Evolutionary conservation across 306 rosid species (phyloP).

Genomic region (Cyclanthera cordifolia): DNA sequence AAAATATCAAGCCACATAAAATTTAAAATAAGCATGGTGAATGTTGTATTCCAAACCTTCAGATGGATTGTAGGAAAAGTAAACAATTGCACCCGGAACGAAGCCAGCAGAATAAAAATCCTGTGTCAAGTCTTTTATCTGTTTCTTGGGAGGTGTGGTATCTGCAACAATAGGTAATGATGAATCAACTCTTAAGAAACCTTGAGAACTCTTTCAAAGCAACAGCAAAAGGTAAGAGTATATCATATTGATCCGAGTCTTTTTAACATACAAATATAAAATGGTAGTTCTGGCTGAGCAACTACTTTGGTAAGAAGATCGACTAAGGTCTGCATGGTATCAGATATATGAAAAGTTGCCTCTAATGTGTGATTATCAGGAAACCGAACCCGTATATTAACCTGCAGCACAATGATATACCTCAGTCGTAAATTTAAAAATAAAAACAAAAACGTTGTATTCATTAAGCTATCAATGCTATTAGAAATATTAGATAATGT

Average conservation of each 20-base stretch:
- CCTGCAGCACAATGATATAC: slow-evolving; percentile 33
- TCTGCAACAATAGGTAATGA: slow-evolving; percentile 34
- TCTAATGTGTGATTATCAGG: slow-evolving; percentile 89
- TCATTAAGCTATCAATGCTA: neutral
- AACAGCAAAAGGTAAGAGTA: neutral
- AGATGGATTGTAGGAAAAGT: slow-evolving; percentile 51
- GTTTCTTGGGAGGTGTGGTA: slow-evolving; percentile 82
- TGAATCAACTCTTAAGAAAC: neutral
- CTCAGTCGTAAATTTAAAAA: neutral
- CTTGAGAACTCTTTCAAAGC: neutral
- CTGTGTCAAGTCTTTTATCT: slow-evolving; percentile 47
- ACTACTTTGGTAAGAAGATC: slow-evolving; percentile 66
- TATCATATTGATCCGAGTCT: neutral
- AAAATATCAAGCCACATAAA: neutral
- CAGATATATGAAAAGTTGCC: slow-evolving; percentile 74
- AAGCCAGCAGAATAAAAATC: slow-evolving; percentile 72
- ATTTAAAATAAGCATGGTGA: neutral
- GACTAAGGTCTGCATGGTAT: slow-evolving; percentile 57
- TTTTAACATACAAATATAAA: slow-evolving; percentile 60
- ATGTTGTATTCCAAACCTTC: slow-evolving; percentile 35
- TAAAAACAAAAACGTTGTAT: neutral
- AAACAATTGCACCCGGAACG: slow-evolving; percentile 82
- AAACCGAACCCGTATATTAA: slow-evolving; percentile 72
- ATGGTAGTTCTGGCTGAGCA: slow-evolving; percentile 58
- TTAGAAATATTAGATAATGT: too few species aligned